A percentile compares a stretch with the other conserved stretches of the same genome.
phyloP scores from a whole-genome alignment of 2,329 filamentous ascomycete genomes.

The Epichloe gansuensis region DNA sequence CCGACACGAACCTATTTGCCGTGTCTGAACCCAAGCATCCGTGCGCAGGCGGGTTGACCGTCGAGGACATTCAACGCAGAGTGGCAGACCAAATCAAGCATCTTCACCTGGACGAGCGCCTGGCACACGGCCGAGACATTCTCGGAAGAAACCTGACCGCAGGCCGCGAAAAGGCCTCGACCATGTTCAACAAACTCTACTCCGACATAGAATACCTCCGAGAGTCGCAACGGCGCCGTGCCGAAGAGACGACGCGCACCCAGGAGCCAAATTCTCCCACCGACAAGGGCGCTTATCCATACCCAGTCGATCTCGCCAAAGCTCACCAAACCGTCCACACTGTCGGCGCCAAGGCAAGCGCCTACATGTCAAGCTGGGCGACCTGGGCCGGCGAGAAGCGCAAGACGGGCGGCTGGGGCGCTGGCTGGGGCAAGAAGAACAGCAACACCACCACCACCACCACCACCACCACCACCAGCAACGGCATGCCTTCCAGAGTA shows the following conservation, averaged over 20 bases:
- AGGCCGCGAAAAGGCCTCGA: slow-evolving; percentile 76
- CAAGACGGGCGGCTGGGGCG: slow-evolving; percentile 37
- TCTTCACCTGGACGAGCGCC: slow-evolving; percentile 80
- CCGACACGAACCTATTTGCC: slow-evolving; percentile 82
- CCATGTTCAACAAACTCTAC: slow-evolving; percentile 78
- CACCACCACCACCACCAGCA: neutral
- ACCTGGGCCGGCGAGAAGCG: slow-evolving; percentile 65
- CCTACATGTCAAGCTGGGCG: slow-evolving; percentile 58
- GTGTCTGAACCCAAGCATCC: slow-evolving; percentile 89
- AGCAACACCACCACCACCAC: neutral
- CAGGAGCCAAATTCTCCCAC: slow-evolving; percentile 4
- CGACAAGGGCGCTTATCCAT: slow-evolving; percentile 8
- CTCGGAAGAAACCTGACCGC: slow-evolving; percentile 82
- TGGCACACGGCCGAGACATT: slow-evolving; percentile 71
- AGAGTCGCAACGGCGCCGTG: slow-evolving; percentile 30
- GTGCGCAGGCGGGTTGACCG: slow-evolving; percentile 79
- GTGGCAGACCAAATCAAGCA: slow-evolving; percentile 88
- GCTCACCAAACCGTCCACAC: slow-evolving; percentile 33
- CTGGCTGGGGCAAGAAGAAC: slow-evolving; percentile 24
- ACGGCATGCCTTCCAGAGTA: slow-evolving; percentile 18
- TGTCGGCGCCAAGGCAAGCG: slow-evolving; percentile 42
- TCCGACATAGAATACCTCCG: slow-evolving; percentile 64
- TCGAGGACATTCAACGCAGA: slow-evolving; percentile 86
- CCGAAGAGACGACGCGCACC: slow-evolving; percentile 25
- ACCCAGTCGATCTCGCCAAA: slow-evolving; percentile 22